Evolutionary conservation across 768 basidiomycete genomes (phyloP).

Genomic region (Phanerochaete carnosa): DNA sequence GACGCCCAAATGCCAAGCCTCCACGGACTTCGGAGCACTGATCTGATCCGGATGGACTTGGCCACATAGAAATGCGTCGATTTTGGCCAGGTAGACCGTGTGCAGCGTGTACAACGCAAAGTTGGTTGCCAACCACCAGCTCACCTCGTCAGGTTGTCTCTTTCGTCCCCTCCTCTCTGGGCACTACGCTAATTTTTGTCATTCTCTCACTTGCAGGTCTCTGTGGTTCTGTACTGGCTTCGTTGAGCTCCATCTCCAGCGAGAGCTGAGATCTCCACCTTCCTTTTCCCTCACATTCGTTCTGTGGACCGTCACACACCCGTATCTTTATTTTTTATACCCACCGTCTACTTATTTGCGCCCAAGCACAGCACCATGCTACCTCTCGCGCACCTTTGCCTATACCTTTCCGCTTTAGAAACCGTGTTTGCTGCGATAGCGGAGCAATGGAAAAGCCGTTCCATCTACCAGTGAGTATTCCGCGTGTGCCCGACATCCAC

Average conservation of each 20-base stretch:
- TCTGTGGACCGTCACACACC: constrained; percentile 2
- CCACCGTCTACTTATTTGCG: constrained; percentile 5
- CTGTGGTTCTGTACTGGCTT: constrained; percentile 8
- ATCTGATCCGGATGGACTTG: neutral
- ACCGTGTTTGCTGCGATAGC: constrained; percentile 55
- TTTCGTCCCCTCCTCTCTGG: neutral
- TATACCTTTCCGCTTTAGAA: constrained; percentile 24
- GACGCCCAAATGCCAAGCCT: neutral
- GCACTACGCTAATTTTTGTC: neutral
- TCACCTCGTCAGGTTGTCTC: constrained; percentile 3
- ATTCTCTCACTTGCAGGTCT: constrained; percentile 2
- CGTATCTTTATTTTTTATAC: neutral
- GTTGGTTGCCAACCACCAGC: constrained; percentile 12
- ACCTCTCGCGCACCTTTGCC: constrained; percentile 23
- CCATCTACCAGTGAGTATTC: constrained; percentile 69
- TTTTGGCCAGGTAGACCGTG: neutral
- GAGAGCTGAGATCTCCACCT: constrained; percentile 10
- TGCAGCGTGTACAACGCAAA: neutral
- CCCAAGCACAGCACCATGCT: constrained; percentile 17
- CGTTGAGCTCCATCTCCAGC: neutral
- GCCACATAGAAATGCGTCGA: neutral
- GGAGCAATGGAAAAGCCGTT: constrained; percentile 71
- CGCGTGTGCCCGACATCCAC: neutral
- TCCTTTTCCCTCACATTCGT: constrained; percentile 13
- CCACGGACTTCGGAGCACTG: neutral